These are phyloP conservation scores for Fusarium papillatum DNA, from an alignment of 2,329 filamentous ascomycete species.

Conservation along the genomic window DNA sequence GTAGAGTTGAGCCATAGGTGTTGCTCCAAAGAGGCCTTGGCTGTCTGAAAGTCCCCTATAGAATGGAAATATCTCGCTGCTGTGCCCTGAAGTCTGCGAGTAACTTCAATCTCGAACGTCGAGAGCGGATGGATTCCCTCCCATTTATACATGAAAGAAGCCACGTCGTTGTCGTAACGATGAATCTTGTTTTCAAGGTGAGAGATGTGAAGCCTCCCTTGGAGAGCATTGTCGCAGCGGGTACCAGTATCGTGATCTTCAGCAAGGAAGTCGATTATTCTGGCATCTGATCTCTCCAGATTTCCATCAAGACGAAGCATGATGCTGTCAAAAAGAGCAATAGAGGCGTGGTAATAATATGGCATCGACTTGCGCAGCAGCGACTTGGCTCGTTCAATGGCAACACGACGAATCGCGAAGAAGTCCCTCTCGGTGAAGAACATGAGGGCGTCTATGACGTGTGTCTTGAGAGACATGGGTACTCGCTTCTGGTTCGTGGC, in stretches of 20 bases:
- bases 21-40: slow-evolving; percentile 48
- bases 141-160: slow-evolving; percentile 48
- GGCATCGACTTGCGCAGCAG: slow-evolving; percentile 47
- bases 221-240: slow-evolving; percentile 45
- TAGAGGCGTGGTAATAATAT: slow-evolving; percentile 48
- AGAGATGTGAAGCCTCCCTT: slow-evolving; percentile 50
- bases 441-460: slow-evolving; percentile 45
- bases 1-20: slow-evolving; percentile 43
- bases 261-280: slow-evolving; percentile 42
- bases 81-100: slow-evolving; percentile 48
- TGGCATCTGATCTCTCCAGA: slow-evolving; percentile 41
- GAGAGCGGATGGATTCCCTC: slow-evolving; percentile 46
- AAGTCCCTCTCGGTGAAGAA: slow-evolving; percentile 50
- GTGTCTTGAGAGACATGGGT: slow-evolving; percentile 15
- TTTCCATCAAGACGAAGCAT: slow-evolving; percentile 44
- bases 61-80: slow-evolving; percentile 50
- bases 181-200: slow-evolving; percentile 52
- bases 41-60: slow-evolving; percentile 47
- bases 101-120: slow-evolving; percentile 49
- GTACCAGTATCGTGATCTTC: slow-evolving; percentile 28
- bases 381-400: slow-evolving; percentile 40
- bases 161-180: slow-evolving; percentile 46
- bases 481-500: slow-evolving; percentile 30
- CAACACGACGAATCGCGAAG: slow-evolving; percentile 38
- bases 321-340: slow-evolving; percentile 49